Evolutionary conservation across 768 basidiomycete species (phyloP).

Genomic region (Tricholoma sp.): DNA sequence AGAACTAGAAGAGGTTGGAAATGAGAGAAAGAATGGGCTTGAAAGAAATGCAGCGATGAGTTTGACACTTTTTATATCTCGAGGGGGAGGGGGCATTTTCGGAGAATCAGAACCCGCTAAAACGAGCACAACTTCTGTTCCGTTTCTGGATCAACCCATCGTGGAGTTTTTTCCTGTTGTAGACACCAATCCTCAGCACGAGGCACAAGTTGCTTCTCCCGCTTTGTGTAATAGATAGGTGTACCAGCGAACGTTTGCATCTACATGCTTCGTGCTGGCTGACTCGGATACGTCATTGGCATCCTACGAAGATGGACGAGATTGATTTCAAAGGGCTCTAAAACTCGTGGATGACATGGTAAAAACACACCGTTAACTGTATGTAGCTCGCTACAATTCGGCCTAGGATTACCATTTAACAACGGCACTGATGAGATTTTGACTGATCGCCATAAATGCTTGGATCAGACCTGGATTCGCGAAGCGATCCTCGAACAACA

Average conservation of each 20-base stretch:
- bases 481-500: background rate
- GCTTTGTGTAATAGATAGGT: slow-evolving; percentile 1
- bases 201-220: slow-evolving; percentile 13
- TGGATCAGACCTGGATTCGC: background rate
- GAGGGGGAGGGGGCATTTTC: too few species aligned
- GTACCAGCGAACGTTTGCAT: background rate
- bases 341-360: background rate
- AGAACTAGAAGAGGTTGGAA: background rate
- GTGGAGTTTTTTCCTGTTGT: background rate
- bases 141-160: slow-evolving; percentile 5
- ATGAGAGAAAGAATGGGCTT: background rate
- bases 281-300: background rate
- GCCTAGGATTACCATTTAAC: background rate
- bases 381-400: background rate
- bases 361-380: background rate
- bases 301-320: background rate
- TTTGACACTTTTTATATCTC: slow-evolving; percentile 7
- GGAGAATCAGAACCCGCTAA: background rate
- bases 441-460: background rate
- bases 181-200: slow-evolving; percentile 5
- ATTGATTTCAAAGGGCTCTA: too few species aligned
- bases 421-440: background rate
- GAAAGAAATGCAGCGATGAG: background rate
- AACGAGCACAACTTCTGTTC: background rate
- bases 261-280: background rate